Evolutionary conservation across 257 asterid genomes (phyloP), one percentile per base, ranked within the genome.

Genomic region (Asclepias syriaca): DNA sequence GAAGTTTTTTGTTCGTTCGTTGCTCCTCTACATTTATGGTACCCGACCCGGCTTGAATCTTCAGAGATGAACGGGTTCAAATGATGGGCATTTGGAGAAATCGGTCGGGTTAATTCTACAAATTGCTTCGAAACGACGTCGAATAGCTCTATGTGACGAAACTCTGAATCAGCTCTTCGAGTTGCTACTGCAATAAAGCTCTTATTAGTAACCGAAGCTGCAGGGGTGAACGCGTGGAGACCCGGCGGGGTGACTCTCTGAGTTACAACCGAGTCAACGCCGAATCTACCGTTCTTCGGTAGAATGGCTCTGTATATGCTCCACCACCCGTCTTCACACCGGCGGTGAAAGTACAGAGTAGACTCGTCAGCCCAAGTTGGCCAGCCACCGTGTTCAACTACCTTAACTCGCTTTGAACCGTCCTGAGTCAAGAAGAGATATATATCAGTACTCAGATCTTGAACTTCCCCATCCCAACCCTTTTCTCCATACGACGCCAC

Each of bases 361-460:
- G 84, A 87, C 45, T 90, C 97, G 21, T 91, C 96, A 6, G 43
- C 89, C 98, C 98, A 90, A 71, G 81, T 84, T 77, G 98, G 98
- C 98, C 98, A 93, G 14, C 96, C 97, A 16, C 98, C 98, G 55
- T 89, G 96, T 66, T 93, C 96, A 24, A 91, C 73, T 8, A 91
- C 76, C 72, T 81, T 91, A 21, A 91, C 90, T 77, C 98, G 92
- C 6, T 71, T 77, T 74, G 96, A 86, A 73, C 98, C 98, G 75
- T 91, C 94, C 32, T 65, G 74, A 64, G 96, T 90, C 80, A 63
- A 50, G 85, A 90, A 89, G 54, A 87, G 67, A 18, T 87, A 87
- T 21, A 93, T 81, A 75, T 90, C 96, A 5, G 98, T 90, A 34
- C 54, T 69, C 51, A 93, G 90, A 45, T 93, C 98, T 57, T 85